Conservation (phyloP, 495 filamentous ascomycete species). For the Schizothecium vesticola region DNA sequence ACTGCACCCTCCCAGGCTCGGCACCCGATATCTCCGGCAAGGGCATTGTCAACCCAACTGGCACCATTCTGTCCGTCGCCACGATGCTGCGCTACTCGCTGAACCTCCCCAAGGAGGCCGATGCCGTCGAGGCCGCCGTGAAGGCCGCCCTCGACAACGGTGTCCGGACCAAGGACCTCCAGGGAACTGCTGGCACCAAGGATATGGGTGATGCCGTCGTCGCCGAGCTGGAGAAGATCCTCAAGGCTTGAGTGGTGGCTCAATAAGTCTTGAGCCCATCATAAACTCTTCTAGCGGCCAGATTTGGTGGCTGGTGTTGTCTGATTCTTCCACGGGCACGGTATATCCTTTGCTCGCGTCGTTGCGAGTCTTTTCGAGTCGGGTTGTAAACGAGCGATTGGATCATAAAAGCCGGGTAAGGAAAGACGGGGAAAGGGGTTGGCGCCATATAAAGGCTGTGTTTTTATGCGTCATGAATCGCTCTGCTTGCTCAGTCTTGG, state of each 20-base stretch:
- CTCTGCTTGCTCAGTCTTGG: neutral
- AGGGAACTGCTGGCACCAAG: slow-evolving; percentile 63
- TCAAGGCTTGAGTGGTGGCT: slow-evolving; percentile 30
- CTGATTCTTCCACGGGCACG: neutral
- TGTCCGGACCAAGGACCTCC: slow-evolving; percentile 72
- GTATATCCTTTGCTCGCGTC: neutral
- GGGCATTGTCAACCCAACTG: slow-evolving; percentile 82
- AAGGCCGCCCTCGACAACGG: slow-evolving; percentile 69
- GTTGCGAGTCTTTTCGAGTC: neutral
- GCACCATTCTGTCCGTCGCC: slow-evolving; percentile 79
- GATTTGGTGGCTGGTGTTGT: neutral
- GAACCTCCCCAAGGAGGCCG: slow-evolving; percentile 65
- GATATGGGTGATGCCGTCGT: slow-evolving; percentile 82
- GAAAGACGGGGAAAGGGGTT: neutral
- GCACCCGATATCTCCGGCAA: slow-evolving; percentile 76
- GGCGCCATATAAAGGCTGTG: neutral
- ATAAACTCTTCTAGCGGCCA: neutral
- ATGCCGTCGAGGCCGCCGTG: slow-evolving; percentile 74
- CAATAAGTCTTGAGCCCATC: neutral
- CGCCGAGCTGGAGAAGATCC: slow-evolving; percentile 55
- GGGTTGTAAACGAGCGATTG: neutral
- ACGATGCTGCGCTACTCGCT: slow-evolving; percentile 93
- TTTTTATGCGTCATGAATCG: neutral
- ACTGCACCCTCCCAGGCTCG: slow-evolving; percentile 40
- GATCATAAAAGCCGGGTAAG: neutral